Percentiles rank a stretch among this genome's conserved stretches.
Conservation (phyloP, 345 rosid species). For the Jatropha curcas region DNA sequence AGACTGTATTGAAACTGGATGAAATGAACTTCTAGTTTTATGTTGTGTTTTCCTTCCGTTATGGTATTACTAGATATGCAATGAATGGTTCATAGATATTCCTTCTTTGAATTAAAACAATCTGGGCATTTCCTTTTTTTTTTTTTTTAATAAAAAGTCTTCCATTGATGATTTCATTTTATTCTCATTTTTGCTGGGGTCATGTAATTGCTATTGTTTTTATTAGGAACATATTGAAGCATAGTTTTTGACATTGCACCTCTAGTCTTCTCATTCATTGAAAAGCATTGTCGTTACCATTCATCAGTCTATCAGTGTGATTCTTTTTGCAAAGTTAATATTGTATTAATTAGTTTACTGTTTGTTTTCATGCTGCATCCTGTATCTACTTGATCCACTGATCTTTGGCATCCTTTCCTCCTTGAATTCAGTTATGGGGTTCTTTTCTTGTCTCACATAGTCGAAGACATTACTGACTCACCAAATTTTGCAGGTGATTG, state of each 20-base stretch:
- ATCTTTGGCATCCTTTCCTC: conserved; percentile 4
- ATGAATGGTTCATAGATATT: neutral
- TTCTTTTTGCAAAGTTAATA: neutral
- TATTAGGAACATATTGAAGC: no score
- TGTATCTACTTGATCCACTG: conserved; percentile 13
- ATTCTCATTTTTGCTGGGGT: neutral
- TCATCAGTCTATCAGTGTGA: neutral
- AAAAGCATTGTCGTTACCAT: neutral
- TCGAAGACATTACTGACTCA: conserved; percentile 66
- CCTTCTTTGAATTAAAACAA: neutral
- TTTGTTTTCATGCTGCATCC: conserved; percentile 6
- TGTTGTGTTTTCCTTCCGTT: neutral
- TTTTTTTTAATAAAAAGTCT: no score
- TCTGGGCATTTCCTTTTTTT: neutral
- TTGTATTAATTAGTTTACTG: neutral
- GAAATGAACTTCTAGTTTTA: neutral
- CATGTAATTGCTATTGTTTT: no score
- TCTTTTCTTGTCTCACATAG: conserved; percentile 68
- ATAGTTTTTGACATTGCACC: neutral
- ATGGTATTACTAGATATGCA: neutral
- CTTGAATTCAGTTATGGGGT: conserved; percentile 56
- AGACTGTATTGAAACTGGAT: no score
- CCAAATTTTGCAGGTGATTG: conserved; percentile 73
- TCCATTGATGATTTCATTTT: neutral
- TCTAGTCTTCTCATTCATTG: neutral